Evolutionary conservation across 768 basidiomycete species (phyloP).

Genomic region (Macrolepiota albuminosa): DNA sequence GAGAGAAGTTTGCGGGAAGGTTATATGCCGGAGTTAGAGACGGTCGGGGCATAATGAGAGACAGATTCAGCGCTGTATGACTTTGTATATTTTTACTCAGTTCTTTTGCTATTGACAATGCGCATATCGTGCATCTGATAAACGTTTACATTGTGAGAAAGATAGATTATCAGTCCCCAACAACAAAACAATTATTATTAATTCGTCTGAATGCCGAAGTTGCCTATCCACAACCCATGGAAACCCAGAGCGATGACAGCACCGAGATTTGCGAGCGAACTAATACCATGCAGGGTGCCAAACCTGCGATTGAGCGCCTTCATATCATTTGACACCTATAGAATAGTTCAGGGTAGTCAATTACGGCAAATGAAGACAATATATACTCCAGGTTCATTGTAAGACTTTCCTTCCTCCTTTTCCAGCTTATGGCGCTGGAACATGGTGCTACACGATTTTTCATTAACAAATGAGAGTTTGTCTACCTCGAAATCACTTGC

Average conservation of each 20-base stretch:
- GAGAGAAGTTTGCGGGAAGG: constrained; percentile 84
- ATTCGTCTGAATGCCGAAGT: constrained; percentile 41
- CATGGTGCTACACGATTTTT: constrained; percentile 51
- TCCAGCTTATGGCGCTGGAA: constrained; percentile 68
- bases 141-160: constrained; percentile 10
- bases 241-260: constrained; percentile 57
- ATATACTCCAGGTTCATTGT: constrained; percentile 61
- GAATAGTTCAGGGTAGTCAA: background rate
- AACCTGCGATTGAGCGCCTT: constrained; percentile 66
- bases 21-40: constrained; percentile 73
- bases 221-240: constrained; percentile 72
- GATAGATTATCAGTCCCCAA: background rate
- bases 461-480: background rate
- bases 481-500: constrained; percentile 27
- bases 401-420: constrained; percentile 65
- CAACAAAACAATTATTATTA: constrained; percentile 9
- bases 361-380: constrained; percentile 12
- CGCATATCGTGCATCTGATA: constrained; percentile 9
- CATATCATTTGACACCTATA: constrained; percentile 64
- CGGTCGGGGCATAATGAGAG: constrained; percentile 62
- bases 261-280: constrained; percentile 59
- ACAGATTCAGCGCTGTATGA: constrained; percentile 12
- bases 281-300: constrained; percentile 61
- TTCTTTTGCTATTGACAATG: constrained; percentile 15
- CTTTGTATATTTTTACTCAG: constrained; percentile 26